Evolutionary conservation across 192 early-diverging fungal species (phyloP), one percentile per base, ranked within the genome.

Genomic region (Martensiomyces pterosporus): DNA sequence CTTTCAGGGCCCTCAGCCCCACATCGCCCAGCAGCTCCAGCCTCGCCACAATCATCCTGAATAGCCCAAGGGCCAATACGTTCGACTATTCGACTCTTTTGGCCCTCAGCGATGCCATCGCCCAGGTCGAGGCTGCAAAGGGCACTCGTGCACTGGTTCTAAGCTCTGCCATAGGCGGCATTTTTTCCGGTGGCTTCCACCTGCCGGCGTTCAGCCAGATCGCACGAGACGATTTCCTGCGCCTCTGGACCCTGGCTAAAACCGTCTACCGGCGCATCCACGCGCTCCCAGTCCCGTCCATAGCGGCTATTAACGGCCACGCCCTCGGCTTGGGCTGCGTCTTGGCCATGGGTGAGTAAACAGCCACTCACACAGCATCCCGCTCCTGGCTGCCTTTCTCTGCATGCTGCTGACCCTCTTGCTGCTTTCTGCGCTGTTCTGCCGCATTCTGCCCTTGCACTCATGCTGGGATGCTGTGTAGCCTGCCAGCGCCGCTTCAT

Each of bases 271-370:
- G 68, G 16, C 56, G 49, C 44, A 55, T 60, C 17, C 24, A 60
- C 45, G 47, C 68, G 27, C 55, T 58, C 13, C 56, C 60, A 2
- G 60, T 58, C 36, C 56, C 50, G 3, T 71, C 68, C 3, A 46
- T 71, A 1, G 68, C 68, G 17, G 57, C 52, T 16, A 60, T 71
- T 18, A 50, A 58, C 38, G 62, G 62, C 36, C 62, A 65, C n/a
- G 62, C 62, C 8, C 34, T 57, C 40, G 62, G 62, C 13, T 27
- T 65, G 40, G 62, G 62, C 43, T 65, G 54, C 24, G 67, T 49
- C 34, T 39, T 56, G 44, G 66, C 66, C 9, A 51, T 69, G n/a
- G n/a, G n/a, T n/a, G n/a, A n/a, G n/a, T n/a, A n/a, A n/a, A n/a
- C n/a, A n/a, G n/a, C n/a, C n/a, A n/a, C n/a, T n/a, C n/a, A n/a